Base-by-base conservation (phyloP, 176 grass and related monocot species). In the Bonia amplexicaulis region DNA sequence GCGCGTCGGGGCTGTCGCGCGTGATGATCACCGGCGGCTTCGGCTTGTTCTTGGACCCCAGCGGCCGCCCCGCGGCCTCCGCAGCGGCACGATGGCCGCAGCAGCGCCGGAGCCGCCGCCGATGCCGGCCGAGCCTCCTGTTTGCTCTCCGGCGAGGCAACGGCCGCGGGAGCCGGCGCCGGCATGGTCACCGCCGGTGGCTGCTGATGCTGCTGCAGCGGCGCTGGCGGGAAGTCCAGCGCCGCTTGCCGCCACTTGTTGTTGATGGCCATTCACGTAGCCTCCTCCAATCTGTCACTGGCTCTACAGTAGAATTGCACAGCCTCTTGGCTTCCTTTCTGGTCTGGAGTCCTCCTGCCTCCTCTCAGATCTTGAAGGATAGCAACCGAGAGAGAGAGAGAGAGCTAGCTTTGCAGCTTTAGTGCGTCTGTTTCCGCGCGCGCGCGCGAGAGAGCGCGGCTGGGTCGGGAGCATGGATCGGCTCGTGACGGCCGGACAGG, bases 1-100 rank as follows among this genome's bases (percentile, higher is more conserved):
- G 80, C 91, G 91, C 91, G 80, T 92, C 82, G 22, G 91, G 91
- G 91, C 84, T 87, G 84, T 92, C 91, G 6, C 84, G 91, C 55
- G 91, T 92, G 75, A 92, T 87, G 87, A 92, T 85, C 80, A 92
- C 81, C 45, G 91, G 91, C 65, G 91, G 91, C 87, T 90, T 92
- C 0, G 91, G 91, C 87, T 92, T 92, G 91, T 92, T 92, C 87
- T 92, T 92, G 35, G 87, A 90, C 14, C 91, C 91, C 53, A 87
- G 77, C 26, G 91, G 91, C 3, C 91, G 84, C 91, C 91, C 1
- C 91, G 80, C 39, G 91, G 91, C 75, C 80, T 20, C 20, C 91
- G 79, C 33, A 86, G 69, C 82, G 90, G 86, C 72, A 85, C 90
- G 82, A 91, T 78, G 70, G 82, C 69, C 5, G 85, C 85, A 0